These are phyloP conservation scores for Candida coleopterorum DNA, from an alignment of 805 yeast genomes.

Conservation along the genomic window DNA sequence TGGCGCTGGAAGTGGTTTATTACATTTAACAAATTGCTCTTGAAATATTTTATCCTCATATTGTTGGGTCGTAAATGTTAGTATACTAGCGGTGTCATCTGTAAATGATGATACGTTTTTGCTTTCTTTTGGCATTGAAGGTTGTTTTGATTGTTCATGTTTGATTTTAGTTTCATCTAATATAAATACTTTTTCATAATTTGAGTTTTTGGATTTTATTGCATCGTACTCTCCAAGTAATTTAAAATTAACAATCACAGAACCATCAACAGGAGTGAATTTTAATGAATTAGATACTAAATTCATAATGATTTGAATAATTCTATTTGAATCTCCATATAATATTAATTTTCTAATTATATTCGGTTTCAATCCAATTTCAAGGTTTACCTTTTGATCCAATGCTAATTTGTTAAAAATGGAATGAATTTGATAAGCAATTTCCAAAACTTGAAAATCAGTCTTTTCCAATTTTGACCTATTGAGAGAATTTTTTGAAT, in stretches of 20 bases:
- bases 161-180: conserved; percentile 13
- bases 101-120: neutral
- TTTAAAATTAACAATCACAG: conserved; percentile 59
- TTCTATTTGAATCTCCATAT: conserved; percentile 85
- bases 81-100: conserved; percentile 22
- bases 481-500: conserved; percentile 86
- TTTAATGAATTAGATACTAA: conserved; percentile 85
- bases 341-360: conserved; percentile 57
- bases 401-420: conserved; percentile 77
- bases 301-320: conserved; percentile 88
- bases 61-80: conserved; percentile 33
- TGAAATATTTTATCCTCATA: conserved; percentile 35
- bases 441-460: conserved; percentile 72
- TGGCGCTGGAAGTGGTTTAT: conserved; percentile 4
- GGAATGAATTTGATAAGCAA: conserved; percentile 78
- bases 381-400: conserved; percentile 68
- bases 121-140: neutral
- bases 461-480: conserved; percentile 78
- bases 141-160: neutral
- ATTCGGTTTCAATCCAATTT: conserved; percentile 58
- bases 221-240: conserved; percentile 67
- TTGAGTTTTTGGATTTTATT: conserved; percentile 32
- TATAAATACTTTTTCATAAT: conserved; percentile 45
- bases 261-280: conserved; percentile 90
- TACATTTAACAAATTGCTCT: conserved; percentile 25